Conservation (phyloP, 75 land plant genomes). For the Isoetes taiwanensis region DNA sequence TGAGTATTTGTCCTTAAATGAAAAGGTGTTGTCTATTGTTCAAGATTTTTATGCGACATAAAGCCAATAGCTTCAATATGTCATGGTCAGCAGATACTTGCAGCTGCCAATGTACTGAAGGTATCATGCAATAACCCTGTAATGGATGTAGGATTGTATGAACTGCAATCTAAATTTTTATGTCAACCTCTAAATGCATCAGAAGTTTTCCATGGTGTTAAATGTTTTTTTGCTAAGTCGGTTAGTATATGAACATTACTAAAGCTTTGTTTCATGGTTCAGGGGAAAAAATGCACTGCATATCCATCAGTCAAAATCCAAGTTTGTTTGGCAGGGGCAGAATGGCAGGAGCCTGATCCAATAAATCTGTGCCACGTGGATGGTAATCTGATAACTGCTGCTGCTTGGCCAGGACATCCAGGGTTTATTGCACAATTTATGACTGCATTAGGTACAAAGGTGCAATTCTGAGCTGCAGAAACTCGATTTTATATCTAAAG, state of each 20-base stretch:
- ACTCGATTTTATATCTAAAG: too few species aligned
- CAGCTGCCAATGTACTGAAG: slow-evolving; percentile 93
- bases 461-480: slow-evolving; percentile 11
- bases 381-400: slow-evolving; percentile 83
- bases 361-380: slow-evolving; percentile 77
- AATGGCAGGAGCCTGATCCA: slow-evolving; percentile 89
- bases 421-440: slow-evolving; percentile 83
- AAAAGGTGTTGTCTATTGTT: slow-evolving; percentile 51
- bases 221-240: too few species aligned
- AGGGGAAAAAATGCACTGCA: slow-evolving; percentile 95
- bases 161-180: too few species aligned
- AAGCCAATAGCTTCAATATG: slow-evolving; percentile 96
- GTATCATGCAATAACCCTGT: too few species aligned
- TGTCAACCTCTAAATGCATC: too few species aligned
- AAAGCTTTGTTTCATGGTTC: too few species aligned
- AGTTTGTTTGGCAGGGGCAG: slow-evolving; percentile 62
- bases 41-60: slow-evolving; percentile 41
- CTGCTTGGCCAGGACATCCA: slow-evolving; percentile 99
- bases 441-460: slow-evolving; percentile 41
- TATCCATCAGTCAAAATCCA: slow-evolving; percentile 92
- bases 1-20: slow-evolving; percentile 81
- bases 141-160: too few species aligned
- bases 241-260: too few species aligned
- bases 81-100: slow-evolving; percentile 90
- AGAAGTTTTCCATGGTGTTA: too few species aligned